phyloP scores from a whole-genome alignment of 805 yeast genomes.

The Saccharomyces paradoxus region DNA sequence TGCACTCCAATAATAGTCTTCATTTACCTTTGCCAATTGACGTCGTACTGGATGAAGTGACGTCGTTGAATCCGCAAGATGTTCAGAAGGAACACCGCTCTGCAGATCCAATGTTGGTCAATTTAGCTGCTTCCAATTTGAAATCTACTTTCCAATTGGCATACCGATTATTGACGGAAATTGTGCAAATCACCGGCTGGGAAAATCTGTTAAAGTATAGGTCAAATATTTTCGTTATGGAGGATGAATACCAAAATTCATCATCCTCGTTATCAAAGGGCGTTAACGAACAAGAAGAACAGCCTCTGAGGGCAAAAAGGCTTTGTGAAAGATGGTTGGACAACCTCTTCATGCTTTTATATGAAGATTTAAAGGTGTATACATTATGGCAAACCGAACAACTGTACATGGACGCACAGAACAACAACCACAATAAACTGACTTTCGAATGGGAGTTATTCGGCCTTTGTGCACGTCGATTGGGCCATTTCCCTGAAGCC shows the following conservation, averaged over 20 bases:
- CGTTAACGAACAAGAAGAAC: constrained; percentile 10
- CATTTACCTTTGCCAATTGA: constrained; percentile 74
- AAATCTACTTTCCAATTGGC: constrained; percentile 49
- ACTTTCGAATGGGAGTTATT: constrained; percentile 89
- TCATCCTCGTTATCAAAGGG: constrained; percentile 4
- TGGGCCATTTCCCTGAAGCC: constrained; percentile 83
- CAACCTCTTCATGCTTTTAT: constrained; percentile 58
- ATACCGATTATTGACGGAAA: constrained; percentile 54
- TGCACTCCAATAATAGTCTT: constrained; percentile 30
- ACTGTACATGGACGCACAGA: constrained; percentile 82
- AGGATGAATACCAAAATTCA: constrained; percentile 42
- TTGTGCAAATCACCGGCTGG: constrained; percentile 68
- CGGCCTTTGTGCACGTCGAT: constrained; percentile 76
- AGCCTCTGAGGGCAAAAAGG: constrained; percentile 51
- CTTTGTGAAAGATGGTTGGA: constrained; percentile 77
- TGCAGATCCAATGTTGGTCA: constrained; percentile 52
- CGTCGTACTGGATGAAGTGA: constrained; percentile 61
- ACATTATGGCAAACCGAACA: constrained; percentile 92
- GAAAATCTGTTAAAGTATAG: constrained; percentile 52
- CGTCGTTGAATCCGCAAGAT: constrained; percentile 56
- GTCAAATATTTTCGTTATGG: constrained; percentile 62
- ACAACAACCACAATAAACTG: constrained; percentile 64
- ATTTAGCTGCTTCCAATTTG: constrained; percentile 62
- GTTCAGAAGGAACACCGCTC: constrained; percentile 57
- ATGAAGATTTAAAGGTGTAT: constrained; percentile 71